phyloP scores from a whole-genome alignment of 176 grass and related monocot species.

The Eragrostis nindensis region DNA sequence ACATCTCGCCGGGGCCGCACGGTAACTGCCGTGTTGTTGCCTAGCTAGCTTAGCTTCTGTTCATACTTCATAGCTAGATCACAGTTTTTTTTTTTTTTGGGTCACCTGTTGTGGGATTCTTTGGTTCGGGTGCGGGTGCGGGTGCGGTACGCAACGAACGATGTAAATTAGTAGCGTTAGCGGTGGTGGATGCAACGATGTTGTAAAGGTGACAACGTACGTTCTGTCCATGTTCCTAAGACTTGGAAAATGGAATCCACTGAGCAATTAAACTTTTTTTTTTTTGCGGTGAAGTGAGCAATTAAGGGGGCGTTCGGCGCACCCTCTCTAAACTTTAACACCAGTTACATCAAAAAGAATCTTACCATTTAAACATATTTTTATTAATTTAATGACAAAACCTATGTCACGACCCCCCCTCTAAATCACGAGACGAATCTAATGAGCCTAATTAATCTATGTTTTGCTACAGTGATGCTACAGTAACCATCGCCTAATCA shows the following conservation, averaged over 20 bases:
- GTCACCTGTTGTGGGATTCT: slow-evolving; percentile 10
- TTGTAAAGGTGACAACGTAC: background rate
- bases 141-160: background rate
- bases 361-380: too few relatives aligned
- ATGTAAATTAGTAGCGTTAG: slow-evolving; percentile 38
- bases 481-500: too few relatives aligned
- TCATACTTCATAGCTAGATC: background rate
- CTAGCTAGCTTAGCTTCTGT: background rate
- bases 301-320: too few relatives aligned
- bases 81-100: background rate
- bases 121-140: slow-evolving; percentile 4
- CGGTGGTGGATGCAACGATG: background rate
- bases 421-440: too few relatives aligned
- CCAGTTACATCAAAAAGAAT: too few relatives aligned
- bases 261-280: slow-evolving; percentile 4
- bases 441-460: too few relatives aligned
- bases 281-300: too few relatives aligned
- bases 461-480: too few relatives aligned
- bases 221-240: slow-evolving; percentile 2
- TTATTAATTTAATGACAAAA: too few relatives aligned
- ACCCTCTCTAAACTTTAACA: too few relatives aligned
- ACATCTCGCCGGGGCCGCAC: background rate
- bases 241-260: background rate
- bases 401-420: too few relatives aligned
- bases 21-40: background rate